Percentiles rank a stretch among this genome's conserved stretches.
These are phyloP conservation scores for Oehlia diaphana DNA, from an alignment of 192 early-diverging fungal genomes.

Conservation along the genomic window DNA sequence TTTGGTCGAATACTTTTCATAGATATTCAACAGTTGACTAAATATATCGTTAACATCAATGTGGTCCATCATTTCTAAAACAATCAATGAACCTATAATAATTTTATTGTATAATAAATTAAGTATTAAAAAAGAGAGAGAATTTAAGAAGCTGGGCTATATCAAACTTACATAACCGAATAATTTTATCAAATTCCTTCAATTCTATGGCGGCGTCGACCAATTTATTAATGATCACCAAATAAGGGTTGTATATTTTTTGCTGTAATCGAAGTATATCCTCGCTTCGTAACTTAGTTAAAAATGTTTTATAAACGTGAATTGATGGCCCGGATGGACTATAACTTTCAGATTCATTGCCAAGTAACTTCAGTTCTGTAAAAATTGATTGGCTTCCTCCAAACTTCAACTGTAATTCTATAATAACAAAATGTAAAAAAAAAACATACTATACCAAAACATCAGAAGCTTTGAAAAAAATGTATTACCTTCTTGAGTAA, in stretches of 20 bases:
- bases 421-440: neutral
- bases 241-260: slow-evolving; percentile 24
- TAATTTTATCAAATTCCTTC: slow-evolving; percentile 19
- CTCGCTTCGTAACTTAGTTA: slow-evolving; percentile 6
- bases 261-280: slow-evolving; percentile 9
- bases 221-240: neutral
- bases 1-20: slow-evolving; percentile 14
- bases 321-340: slow-evolving; percentile 6
- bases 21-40: slow-evolving; percentile 10
- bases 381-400: slow-evolving; percentile 23
- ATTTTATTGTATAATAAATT: neutral
- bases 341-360: neutral
- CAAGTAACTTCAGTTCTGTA: neutral
- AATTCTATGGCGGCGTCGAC: slow-evolving; percentile 1
- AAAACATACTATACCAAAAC: neutral
- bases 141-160: neutral
- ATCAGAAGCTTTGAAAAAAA: neutral
- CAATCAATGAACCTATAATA: slow-evolving; percentile 19
- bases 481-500: slow-evolving; percentile 19
- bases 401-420: slow-evolving; percentile 15
- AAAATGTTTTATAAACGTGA: slow-evolving; percentile 23
- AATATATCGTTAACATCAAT: neutral
- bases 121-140: neutral
- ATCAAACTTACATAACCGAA: slow-evolving; percentile 24
- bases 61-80: slow-evolving; percentile 22